Base-by-base conservation (phyloP, 495 filamentous ascomycete genomes). In the Glonium stellatum region DNA sequence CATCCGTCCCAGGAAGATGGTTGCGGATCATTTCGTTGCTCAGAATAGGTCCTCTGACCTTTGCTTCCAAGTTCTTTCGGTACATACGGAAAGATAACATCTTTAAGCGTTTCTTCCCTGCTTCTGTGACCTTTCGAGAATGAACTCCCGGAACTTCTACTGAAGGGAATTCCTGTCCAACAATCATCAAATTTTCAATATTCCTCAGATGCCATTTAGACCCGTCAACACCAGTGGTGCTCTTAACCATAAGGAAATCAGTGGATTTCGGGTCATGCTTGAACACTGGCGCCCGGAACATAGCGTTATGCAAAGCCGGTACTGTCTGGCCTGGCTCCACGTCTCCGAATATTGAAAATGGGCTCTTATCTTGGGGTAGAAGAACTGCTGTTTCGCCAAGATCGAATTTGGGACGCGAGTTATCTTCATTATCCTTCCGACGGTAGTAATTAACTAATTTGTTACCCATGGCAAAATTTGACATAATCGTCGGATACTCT, bases 401-500 rank as follows among this genome's bases (percentile, higher is more conserved):
- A 9, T 91, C 87, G 8, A 78, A 78, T 70, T 86, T 88, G 0
- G 87, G 88, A 4, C 88, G 80, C 13, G 83, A 81, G 41, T 81
- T 78, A 69, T 95, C 90, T 25, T 92, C 88, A 31, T 80, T 81
- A 65, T 87, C 87, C 69, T 89, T 93, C 35, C 91, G 86, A 15
- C 93, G 87, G 69, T 96, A 96, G 74, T 97, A 97, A 67, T 97
- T 97, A 74, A 97, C 87, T 42, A 97, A 82, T 42, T 89, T 86
- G 70, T 84, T 92, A 53, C 90, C 92, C 93, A 99, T 99, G 60
- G 92, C 93, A 63, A 96, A 92, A 71, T 95, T 95, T 8, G 93
- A 96, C 61, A 99, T 78, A 58, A 92, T 87, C 12, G 83, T 87
- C 0, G 93, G 93, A 56, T 88, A 87, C 71, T 97, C 90, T 70